Percentiles rank a stretch among this genome's conserved stretches.
phyloP scores from a whole-genome alignment of 805 yeast genomes.

The Metschnikowia dekortorum region DNA sequence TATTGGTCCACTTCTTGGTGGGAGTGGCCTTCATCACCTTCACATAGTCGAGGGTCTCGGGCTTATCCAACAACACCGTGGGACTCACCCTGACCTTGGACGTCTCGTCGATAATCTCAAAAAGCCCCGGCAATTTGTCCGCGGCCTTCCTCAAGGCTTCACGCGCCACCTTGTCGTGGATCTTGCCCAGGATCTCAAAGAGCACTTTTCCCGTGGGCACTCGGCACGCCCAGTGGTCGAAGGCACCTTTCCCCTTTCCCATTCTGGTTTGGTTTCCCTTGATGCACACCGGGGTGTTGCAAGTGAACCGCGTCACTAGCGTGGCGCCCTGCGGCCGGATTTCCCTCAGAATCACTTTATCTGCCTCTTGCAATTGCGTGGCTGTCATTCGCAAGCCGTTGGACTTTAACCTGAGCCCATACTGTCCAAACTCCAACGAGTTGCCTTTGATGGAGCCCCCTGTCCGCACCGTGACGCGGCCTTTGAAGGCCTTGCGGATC shows the following conservation, averaged over 20 bases:
- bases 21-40: slow-evolving; percentile 57
- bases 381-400: slow-evolving; percentile 86
- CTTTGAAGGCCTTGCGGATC: slow-evolving; percentile 80
- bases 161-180: slow-evolving; percentile 86
- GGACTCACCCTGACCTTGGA: slow-evolving; percentile 71
- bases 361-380: slow-evolving; percentile 86
- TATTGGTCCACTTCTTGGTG: slow-evolving; percentile 56
- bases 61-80: slow-evolving; percentile 46
- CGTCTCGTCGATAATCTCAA: slow-evolving; percentile 70
- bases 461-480: slow-evolving; percentile 87
- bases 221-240: slow-evolving; percentile 95
- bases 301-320: slow-evolving; percentile 73
- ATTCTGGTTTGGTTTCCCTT: slow-evolving; percentile 99
- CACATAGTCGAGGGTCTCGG: slow-evolving; percentile 48
- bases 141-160: slow-evolving; percentile 90
- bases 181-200: slow-evolving; percentile 75
- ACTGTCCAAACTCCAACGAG: slow-evolving; percentile 71
- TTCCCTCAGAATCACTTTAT: slow-evolving; percentile 75
- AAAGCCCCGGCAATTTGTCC: slow-evolving; percentile 86
- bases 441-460: slow-evolving; percentile 94
- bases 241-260: slow-evolving; percentile 99
- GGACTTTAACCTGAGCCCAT: slow-evolving; percentile 82
- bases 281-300: slow-evolving; percentile 86
- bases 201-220: slow-evolving; percentile 93
- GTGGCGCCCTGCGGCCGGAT: slow-evolving; percentile 75